These are phyloP conservation scores for Ascosphaera apis DNA, from an alignment of 2,329 filamentous ascomycete species.

Conservation along the genomic window DNA sequence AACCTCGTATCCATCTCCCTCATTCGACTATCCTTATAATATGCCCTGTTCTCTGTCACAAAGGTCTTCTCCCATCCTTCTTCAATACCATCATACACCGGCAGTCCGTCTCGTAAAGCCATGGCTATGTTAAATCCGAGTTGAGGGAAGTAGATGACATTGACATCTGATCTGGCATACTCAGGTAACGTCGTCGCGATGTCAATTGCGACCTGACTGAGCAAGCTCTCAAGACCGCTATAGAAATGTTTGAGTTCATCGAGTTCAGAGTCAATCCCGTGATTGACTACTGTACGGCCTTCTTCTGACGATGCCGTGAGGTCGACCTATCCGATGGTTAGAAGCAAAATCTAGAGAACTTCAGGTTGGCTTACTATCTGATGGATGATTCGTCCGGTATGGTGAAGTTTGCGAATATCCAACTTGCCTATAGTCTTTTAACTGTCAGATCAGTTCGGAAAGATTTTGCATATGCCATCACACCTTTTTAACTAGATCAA, in stretches of 20 bases:
- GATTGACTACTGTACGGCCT: slow-evolving; percentile 47
- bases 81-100: slow-evolving; percentile 39
- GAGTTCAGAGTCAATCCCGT: slow-evolving; percentile 48
- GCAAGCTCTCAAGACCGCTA: slow-evolving; percentile 49
- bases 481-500: slow-evolving; percentile 33
- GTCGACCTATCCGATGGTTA: slow-evolving; percentile 33
- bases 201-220: slow-evolving; percentile 43
- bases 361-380: slow-evolving; percentile 27
- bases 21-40: slow-evolving; percentile 76
- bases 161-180: slow-evolving; percentile 30
- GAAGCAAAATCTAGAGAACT: slow-evolving; percentile 1
- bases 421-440: slow-evolving; percentile 35
- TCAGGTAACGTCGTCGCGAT: slow-evolving; percentile 40
- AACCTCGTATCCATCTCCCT: slow-evolving; percentile 55
- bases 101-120: slow-evolving; percentile 34
- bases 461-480: slow-evolving; percentile 2
- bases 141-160: slow-evolving; percentile 78
- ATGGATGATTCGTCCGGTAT: slow-evolving; percentile 47
- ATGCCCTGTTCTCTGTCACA: slow-evolving; percentile 42
- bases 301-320: slow-evolving; percentile 53
- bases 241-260: slow-evolving; percentile 60
- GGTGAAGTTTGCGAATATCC: slow-evolving; percentile 33
- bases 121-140: slow-evolving; percentile 74
- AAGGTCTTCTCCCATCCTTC: slow-evolving; percentile 62
- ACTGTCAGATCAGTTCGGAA: neutral